Evolutionary conservation across 306 rosid species (phyloP).

Genomic region (Trifolium repens): DNA sequence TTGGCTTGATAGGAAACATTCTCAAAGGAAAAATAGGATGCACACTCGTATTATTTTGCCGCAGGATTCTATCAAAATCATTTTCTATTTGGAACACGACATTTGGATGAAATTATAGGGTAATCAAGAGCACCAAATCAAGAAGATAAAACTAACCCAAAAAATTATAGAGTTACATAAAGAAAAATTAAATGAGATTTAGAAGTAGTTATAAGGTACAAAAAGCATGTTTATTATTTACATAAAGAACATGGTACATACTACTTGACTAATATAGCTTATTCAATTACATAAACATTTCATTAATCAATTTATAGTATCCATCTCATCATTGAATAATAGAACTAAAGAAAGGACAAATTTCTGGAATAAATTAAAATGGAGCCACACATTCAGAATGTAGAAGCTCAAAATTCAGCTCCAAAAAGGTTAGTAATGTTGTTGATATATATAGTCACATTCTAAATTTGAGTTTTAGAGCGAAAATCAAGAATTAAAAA

Average conservation of each 20-base stretch:
- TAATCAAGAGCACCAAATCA: constrained; percentile 1
- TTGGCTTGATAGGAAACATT: no score
- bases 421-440: constrained; percentile 52
- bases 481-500: no score
- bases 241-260: constrained; percentile 5
- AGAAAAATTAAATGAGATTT: constrained; percentile 8
- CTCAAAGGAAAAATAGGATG: no score
- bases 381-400: constrained; percentile 46
- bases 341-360: not conserved
- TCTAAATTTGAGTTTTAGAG: not conserved
- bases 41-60: no score
- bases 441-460: not conserved
- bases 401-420: constrained; percentile 37
- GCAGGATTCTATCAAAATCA: not conserved
- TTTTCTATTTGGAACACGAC: constrained; percentile 12
- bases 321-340: not conserved
- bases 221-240: constrained; percentile 48
- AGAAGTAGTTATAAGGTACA: constrained; percentile 52
- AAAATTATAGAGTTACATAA: not conserved
- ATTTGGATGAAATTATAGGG: constrained; percentile 33
- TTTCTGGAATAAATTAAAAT: constrained; percentile 32
- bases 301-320: not conserved
- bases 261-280: constrained; percentile 6
- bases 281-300: not conserved
- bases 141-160: not conserved